These are phyloP conservation scores for Trichoderma endophyticum DNA, from an alignment of 2,329 filamentous ascomycete species.

Conservation along the genomic window DNA sequence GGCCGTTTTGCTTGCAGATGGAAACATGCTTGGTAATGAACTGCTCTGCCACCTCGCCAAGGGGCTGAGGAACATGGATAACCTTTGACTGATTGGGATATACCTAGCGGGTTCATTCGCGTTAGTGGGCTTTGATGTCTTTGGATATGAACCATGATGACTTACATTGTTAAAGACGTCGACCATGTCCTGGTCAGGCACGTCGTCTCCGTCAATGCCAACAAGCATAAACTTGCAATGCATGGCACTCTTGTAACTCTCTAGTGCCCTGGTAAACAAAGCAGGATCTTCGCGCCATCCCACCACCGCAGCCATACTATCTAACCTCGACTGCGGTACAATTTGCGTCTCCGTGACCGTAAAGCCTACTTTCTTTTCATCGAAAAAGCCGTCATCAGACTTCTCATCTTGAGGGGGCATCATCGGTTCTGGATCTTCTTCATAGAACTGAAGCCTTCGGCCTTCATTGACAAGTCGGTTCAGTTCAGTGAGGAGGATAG, in stretches of 20 bases:
- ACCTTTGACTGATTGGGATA: slow-evolving; percentile 23
- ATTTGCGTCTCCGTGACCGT: slow-evolving; percentile 16
- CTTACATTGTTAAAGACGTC: slow-evolving; percentile 25
- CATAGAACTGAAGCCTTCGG: slow-evolving; percentile 21
- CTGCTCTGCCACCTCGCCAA: slow-evolving; percentile 25
- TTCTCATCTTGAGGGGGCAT: slow-evolving; percentile 4
- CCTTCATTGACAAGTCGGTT: slow-evolving; percentile 26
- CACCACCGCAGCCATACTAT: slow-evolving; percentile 26
- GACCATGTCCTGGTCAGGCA: slow-evolving; percentile 26
- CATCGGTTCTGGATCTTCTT: slow-evolving; percentile 6
- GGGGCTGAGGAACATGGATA: slow-evolving; percentile 24
- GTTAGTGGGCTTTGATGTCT: neutral
- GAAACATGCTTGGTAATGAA: slow-evolving; percentile 21
- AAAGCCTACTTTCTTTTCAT: slow-evolving; percentile 19
- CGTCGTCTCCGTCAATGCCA: slow-evolving; percentile 27
- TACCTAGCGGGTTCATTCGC: slow-evolving; percentile 17
- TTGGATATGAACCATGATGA: neutral
- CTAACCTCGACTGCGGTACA: slow-evolving; percentile 17
- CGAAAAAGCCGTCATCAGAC: neutral
- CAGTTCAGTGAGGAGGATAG: slow-evolving; percentile 23
- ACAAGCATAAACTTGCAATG: slow-evolving; percentile 24
- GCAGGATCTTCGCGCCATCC: slow-evolving; percentile 27
- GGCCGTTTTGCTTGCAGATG: slow-evolving; percentile 17
- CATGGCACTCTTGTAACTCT: slow-evolving; percentile 24
- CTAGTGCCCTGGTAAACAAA: slow-evolving; percentile 24